phyloP scores from a whole-genome alignment of 2,329 filamentous ascomycete species.

The Verticillium klebahnii region DNA sequence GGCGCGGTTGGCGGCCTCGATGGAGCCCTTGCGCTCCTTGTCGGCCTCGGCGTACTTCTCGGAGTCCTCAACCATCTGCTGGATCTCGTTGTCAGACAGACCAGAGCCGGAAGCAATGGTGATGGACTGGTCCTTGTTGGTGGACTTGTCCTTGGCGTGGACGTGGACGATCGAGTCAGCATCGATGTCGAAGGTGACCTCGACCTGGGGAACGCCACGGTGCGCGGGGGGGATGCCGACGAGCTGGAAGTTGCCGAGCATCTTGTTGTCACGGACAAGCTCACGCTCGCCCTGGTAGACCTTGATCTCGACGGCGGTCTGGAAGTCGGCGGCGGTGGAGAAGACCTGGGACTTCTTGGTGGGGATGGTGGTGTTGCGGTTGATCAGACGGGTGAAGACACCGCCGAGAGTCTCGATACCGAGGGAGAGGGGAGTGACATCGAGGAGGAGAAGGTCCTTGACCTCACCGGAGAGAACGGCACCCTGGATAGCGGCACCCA shows the following conservation, averaged over 20 bases:
- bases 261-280: slow-evolving; percentile 97
- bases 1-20: slow-evolving; percentile 95
- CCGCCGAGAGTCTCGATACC: slow-evolving; percentile 98
- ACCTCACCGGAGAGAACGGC: slow-evolving; percentile 95
- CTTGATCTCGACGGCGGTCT: slow-evolving; percentile 99
- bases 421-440: slow-evolving; percentile 92
- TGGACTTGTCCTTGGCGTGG: slow-evolving; percentile 97
- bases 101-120: slow-evolving; percentile 97
- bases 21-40: slow-evolving; percentile 93
- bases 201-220: slow-evolving; percentile 92
- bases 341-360: slow-evolving; percentile 99
- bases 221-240: slow-evolving; percentile 94
- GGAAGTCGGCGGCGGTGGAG: slow-evolving; percentile 96
- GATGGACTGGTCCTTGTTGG: slow-evolving; percentile 99
- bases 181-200: slow-evolving; percentile 98
- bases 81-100: slow-evolving; percentile 90
- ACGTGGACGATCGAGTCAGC: slow-evolving; percentile 98
- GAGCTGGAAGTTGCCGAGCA: slow-evolving; percentile 98
- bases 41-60: slow-evolving; percentile 94
- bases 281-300: slow-evolving; percentile 99
- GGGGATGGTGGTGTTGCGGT: slow-evolving; percentile 98
- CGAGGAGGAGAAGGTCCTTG: slow-evolving; percentile 90
- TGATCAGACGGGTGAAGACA: slow-evolving; percentile 97
- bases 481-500: slow-evolving; percentile 95
- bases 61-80: slow-evolving; percentile 96